Conservation (phyloP, 169 alveolate species). For the Babesia ovis region DNA sequence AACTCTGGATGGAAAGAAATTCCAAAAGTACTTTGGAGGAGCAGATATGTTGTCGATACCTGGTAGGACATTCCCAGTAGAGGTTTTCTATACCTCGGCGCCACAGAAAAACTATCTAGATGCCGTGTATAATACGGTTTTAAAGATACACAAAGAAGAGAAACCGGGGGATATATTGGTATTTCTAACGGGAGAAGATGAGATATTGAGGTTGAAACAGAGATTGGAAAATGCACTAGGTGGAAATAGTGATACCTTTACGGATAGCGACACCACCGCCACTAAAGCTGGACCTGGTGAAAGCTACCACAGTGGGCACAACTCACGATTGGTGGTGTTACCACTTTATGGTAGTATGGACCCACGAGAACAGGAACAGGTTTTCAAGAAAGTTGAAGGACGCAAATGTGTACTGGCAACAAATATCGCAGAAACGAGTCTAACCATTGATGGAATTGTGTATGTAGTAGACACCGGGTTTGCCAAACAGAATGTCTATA, state of each 20-base stretch:
- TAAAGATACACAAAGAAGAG: slow-evolving; percentile 91
- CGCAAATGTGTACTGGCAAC: slow-evolving; percentile 96
- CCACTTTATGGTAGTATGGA: slow-evolving; percentile 98
- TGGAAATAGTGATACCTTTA: no score
- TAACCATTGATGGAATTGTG: slow-evolving; percentile 99
- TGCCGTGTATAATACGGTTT: slow-evolving; percentile 89
- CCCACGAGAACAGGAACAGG: slow-evolving; percentile 92
- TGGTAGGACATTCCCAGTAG: slow-evolving; percentile 98
- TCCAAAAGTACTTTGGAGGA: slow-evolving; percentile 90
- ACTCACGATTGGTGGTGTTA: slow-evolving; percentile 57
- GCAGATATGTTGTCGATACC: slow-evolving; percentile 96
- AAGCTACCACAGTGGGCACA: no score
- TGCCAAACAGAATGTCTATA: slow-evolving; percentile 97
- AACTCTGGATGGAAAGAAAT: slow-evolving; percentile 95
- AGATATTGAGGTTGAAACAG: slow-evolving; percentile 78
- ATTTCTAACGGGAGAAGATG: slow-evolving; percentile 94
- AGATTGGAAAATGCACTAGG: slow-evolving; percentile 61
- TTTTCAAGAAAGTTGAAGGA: slow-evolving; percentile 95
- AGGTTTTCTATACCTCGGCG: slow-evolving; percentile 90
- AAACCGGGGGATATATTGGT: slow-evolving; percentile 92
- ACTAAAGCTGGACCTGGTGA: no score
- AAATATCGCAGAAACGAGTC: slow-evolving; percentile 99
- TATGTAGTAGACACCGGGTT: slow-evolving; percentile 99
- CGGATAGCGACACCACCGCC: not conserved
- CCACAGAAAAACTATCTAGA: slow-evolving; percentile 94